Percentiles rank a stretch among this genome's conserved stretches.
phyloP scores from a whole-genome alignment of 441 rosid species.

The Metrosideros polymorpha region DNA sequence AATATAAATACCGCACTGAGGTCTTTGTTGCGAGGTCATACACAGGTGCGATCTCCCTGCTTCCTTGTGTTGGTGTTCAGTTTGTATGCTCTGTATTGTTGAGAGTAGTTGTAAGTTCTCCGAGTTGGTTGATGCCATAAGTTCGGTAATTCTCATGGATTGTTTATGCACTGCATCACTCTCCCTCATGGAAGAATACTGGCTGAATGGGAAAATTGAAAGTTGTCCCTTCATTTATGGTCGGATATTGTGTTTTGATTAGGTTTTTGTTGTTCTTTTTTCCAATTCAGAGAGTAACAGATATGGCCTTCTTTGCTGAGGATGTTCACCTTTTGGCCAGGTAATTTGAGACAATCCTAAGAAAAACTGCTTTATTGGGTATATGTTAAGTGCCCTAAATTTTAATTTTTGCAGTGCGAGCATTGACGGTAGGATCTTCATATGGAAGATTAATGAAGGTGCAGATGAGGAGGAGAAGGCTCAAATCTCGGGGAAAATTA shows the following conservation, averaged over 20 bases:
- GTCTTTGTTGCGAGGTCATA: slow-evolving; percentile 75
- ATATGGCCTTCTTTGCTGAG: slow-evolving; percentile 89
- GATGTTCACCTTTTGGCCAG: slow-evolving; percentile 95
- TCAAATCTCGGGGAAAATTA: slow-evolving; percentile 56
- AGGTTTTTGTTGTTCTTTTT: not conserved
- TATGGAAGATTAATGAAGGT: slow-evolving; percentile 78
- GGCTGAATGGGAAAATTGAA: not conserved
- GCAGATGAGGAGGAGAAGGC: slow-evolving; percentile 75
- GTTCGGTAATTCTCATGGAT: not conserved
- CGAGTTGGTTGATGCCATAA: not conserved
- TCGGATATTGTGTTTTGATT: not conserved
- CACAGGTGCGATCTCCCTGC: slow-evolving; percentile 38
- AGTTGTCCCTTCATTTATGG: not conserved
- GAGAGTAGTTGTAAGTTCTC: not conserved
- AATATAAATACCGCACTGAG: slow-evolving; percentile 80
- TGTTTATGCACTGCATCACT: not conserved
- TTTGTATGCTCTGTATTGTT: not conserved
- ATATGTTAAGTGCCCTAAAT: not conserved
- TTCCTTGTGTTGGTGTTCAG: not conserved
- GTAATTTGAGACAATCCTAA: slow-evolving; percentile 24
- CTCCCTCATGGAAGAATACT: not conserved
- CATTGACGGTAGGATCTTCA: slow-evolving; percentile 62
- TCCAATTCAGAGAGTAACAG: slow-evolving; percentile 60
- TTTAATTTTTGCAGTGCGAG: slow-evolving; percentile 48
- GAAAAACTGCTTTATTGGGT: not conserved